phyloP scores from a whole-genome alignment of 495 filamentous ascomycete species.

The Hypoxylon crocopeplum region DNA sequence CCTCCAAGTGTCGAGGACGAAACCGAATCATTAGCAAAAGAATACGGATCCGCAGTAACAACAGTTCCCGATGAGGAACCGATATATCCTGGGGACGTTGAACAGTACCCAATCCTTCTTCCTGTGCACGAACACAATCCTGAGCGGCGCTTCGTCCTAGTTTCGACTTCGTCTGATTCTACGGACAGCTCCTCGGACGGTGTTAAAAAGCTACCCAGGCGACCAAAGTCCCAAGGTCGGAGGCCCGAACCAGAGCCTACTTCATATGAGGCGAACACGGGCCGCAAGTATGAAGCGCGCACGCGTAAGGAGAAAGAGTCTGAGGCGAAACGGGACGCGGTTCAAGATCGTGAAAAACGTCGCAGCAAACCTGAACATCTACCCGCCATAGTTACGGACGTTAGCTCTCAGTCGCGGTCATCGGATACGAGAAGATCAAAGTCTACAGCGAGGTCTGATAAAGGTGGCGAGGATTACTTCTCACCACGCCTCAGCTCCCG shows the following conservation, averaged over 20 bases:
- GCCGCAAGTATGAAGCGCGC: constrained; percentile 45
- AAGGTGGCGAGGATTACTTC: constrained; percentile 41
- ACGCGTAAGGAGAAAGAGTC: constrained; percentile 29
- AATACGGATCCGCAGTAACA: constrained; percentile 42
- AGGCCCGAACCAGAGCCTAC: constrained; percentile 19
- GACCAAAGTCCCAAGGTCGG: constrained; percentile 31
- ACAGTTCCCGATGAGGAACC: constrained; percentile 47
- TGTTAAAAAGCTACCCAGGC: constrained; percentile 12
- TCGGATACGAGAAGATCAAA: constrained; percentile 31
- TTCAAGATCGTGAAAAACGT: constrained; percentile 28
- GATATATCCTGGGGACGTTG: constrained; percentile 48
- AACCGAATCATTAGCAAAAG: constrained; percentile 51
- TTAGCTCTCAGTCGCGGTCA: constrained; percentile 7
- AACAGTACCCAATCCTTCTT: constrained; percentile 51
- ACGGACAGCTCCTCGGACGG: constrained; percentile 22
- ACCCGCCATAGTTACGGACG: constrained; percentile 39
- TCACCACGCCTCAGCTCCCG: constrained; percentile 35
- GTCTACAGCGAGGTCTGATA: constrained; percentile 41
- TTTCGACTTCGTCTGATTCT: constrained; percentile 41
- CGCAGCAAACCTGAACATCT: constrained; percentile 36
- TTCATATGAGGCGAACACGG: constrained; percentile 51
- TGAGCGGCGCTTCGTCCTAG: constrained; percentile 55
- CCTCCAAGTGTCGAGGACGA: constrained; percentile 57
- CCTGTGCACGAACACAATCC: constrained; percentile 53
- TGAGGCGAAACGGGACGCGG: constrained; percentile 22